Percentiles rank a stretch among this genome's conserved stretches.
Evolutionary conservation across 257 asterid genomes (phyloP).

Genomic region (Primulina tabacum): DNA sequence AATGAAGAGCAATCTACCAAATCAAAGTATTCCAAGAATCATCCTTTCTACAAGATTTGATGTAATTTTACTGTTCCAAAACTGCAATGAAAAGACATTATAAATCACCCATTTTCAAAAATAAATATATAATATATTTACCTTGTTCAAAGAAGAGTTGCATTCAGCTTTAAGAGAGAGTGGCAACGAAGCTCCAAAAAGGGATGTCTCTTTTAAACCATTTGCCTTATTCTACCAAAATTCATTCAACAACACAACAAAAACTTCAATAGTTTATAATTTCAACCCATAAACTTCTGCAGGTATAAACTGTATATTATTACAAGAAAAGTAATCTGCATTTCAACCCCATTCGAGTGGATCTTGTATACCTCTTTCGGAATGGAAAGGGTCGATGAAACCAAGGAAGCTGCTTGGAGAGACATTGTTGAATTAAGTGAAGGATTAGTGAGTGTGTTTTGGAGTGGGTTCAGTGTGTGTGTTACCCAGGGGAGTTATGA

Average conservation of each 20-base stretch:
- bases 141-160: slow-evolving; percentile 41
- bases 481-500: background rate
- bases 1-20: background rate
- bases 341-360: background rate
- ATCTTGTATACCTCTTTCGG: slow-evolving; percentile 49
- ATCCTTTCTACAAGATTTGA: background rate
- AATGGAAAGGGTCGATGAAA: slow-evolving; percentile 46
- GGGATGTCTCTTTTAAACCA: slow-evolving; percentile 47
- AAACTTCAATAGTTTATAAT: background rate
- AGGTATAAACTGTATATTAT: background rate
- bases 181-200: slow-evolving; percentile 60
- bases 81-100: background rate
- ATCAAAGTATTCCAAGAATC: background rate
- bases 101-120: background rate
- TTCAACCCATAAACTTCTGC: background rate
- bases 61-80: background rate
- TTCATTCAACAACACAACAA: background rate
- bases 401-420: slow-evolving; percentile 22
- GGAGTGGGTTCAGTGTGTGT: background rate
- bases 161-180: slow-evolving; percentile 40
- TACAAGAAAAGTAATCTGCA: background rate
- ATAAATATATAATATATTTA: slow-evolving; percentile 9
- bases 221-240: slow-evolving; percentile 42
- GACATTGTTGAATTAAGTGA: background rate
- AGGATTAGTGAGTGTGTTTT: background rate